These are phyloP conservation scores for Trichoderma asperelloides DNA, from an alignment of 495 filamentous ascomycete genomes.

Conservation along the genomic window DNA sequence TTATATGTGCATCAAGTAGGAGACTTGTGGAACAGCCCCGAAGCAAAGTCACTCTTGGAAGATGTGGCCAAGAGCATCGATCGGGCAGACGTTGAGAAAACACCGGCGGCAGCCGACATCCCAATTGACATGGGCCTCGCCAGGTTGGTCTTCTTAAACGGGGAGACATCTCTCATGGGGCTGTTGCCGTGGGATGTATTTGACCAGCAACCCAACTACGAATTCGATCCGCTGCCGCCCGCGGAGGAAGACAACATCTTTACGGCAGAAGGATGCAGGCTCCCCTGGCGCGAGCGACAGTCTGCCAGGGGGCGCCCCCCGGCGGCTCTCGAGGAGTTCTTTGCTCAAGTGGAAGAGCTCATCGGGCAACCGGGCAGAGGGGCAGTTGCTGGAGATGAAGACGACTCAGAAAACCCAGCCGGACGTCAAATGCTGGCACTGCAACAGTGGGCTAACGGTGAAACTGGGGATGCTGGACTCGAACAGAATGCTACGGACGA, in stretches of 20 bases:
- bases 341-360: neutral
- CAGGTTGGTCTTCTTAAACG: constrained; percentile 70
- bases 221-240: constrained; percentile 66
- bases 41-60: constrained; percentile 58
- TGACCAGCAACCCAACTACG: constrained; percentile 40
- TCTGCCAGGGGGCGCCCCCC: neutral
- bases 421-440: neutral
- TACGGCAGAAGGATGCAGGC: constrained; percentile 28
- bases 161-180: constrained; percentile 55
- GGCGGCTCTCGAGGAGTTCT: neutral
- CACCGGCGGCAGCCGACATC: constrained; percentile 36
- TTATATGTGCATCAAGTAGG: constrained; percentile 74
- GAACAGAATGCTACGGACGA: neutral
- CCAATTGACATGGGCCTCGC: constrained; percentile 48
- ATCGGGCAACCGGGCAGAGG: neutral
- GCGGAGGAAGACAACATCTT: constrained; percentile 34
- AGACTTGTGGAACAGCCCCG: constrained; percentile 83
- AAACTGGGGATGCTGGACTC: neutral
- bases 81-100: constrained; percentile 22
- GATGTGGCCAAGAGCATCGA: constrained; percentile 55
- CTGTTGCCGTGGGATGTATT: constrained; percentile 47
- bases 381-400: neutral
- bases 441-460: neutral
- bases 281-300: constrained; percentile 20
- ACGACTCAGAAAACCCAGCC: neutral